Evolutionary conservation across 2,329 filamentous ascomycete genomes (phyloP).

Genomic region (Colletotrichum abscissum): DNA sequence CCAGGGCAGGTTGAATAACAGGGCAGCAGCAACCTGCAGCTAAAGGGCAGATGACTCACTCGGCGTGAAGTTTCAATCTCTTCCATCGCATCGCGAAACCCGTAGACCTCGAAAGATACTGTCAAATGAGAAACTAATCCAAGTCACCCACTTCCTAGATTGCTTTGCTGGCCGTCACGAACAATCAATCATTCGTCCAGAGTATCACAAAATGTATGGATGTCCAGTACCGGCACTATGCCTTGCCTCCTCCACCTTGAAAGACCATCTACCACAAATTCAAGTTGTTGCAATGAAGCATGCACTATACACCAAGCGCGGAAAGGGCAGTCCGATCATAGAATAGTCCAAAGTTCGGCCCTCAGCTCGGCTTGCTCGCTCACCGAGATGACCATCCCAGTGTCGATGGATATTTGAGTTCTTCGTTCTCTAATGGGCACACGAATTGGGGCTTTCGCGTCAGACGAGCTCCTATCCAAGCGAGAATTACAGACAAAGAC

Average conservation of each 20-base stretch:
- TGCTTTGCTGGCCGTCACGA: not conserved
- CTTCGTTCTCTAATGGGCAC: slow-evolving; percentile 54
- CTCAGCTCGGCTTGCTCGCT: not conserved
- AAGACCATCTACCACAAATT: not conserved
- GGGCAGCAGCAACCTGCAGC: not conserved
- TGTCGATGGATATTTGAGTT: slow-evolving; percentile 11
- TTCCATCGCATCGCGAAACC: not conserved
- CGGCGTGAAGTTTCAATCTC: not conserved
- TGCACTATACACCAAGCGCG: not conserved
- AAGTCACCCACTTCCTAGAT: not conserved
- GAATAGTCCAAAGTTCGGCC: not conserved
- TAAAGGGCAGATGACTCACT: slow-evolving; percentile 5
- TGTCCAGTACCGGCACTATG: not conserved
- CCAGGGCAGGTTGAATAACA: not conserved
- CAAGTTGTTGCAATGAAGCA: not conserved
- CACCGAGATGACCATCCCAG: not conserved
- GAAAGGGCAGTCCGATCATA: not conserved
- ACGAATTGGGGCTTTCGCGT: slow-evolving; percentile 72
- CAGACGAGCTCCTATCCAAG: slow-evolving; percentile 70
- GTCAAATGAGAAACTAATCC: not conserved
- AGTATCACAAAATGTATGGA: not conserved
- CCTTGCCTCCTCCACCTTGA: not conserved
- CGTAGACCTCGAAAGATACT: not conserved
- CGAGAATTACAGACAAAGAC: slow-evolving; percentile 71
- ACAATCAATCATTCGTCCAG: not conserved